Evolutionary conservation across 2,329 filamentous ascomycete genomes (phyloP).

Genomic region (Arthroderma sp.): DNA sequence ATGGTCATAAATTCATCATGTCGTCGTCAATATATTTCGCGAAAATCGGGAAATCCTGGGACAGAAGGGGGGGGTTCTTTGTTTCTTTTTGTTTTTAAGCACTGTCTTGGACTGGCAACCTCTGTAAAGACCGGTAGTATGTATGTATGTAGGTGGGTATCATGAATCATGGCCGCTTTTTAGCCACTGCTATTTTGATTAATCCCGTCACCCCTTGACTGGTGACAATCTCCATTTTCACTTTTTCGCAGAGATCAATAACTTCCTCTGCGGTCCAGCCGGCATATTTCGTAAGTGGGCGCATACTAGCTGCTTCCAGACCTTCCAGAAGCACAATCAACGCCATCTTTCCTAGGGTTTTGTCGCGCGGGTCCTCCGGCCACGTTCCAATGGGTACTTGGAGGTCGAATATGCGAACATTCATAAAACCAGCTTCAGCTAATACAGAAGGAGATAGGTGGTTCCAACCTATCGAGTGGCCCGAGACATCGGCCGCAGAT

Average conservation of each 20-base stretch:
- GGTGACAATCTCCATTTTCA: slow-evolving; percentile 23
- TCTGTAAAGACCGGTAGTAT: too few species aligned
- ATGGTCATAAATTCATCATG: too few species aligned
- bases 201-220: slow-evolving; percentile 16
- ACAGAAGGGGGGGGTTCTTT: too few species aligned
- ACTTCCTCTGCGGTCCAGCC: slow-evolving; percentile 24
- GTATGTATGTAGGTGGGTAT: too few species aligned
- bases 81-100: too few species aligned
- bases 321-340: slow-evolving; percentile 28
- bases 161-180: slow-evolving; percentile 13
- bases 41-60: too few species aligned
- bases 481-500: slow-evolving; percentile 27
- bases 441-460: slow-evolving; percentile 31
- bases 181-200: slow-evolving; percentile 19
- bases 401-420: slow-evolving; percentile 27
- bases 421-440: slow-evolving; percentile 31
- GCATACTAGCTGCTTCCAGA: slow-evolving; percentile 25
- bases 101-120: too few species aligned
- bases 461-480: slow-evolving; percentile 28
- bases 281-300: slow-evolving; percentile 22
- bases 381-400: slow-evolving; percentile 26
- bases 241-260: slow-evolving; percentile 24
- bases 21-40: too few species aligned
- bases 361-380: slow-evolving; percentile 21
- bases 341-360: slow-evolving; percentile 29